Base-by-base conservation (phyloP, 2,329 filamentous ascomycete genomes). In the Ophiognomonia clavigignenti-juglandacearum region DNA sequence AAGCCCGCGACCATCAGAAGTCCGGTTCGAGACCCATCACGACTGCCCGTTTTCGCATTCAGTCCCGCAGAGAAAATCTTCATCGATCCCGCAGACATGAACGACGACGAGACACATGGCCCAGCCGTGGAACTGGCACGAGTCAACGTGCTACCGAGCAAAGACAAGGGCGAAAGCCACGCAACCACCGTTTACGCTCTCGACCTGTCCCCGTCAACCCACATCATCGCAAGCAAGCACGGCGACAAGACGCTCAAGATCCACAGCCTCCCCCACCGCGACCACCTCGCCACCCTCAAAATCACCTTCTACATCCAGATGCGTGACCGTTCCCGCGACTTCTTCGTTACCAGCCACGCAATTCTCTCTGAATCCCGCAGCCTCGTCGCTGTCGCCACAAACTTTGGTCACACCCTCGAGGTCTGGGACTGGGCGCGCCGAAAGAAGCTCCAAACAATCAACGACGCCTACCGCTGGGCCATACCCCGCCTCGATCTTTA, bases 301-400 rank as follows among this genome's bases (percentile, higher is more conserved):
- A 59, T 52, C 39, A 50, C 54, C 3, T 64, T 65, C 10, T 69
- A 68, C 45, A 67, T 65, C 2, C 63, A 64, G 6, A 64, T 67
- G 4, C 64, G 62, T 38, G 54, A 59, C 2, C 62, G 67, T 1
- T 67, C 64, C 3, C 63, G 67, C 42, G 66, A 70, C 32, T 70
- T 69, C 51, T 60, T 70, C 43, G 65, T 70, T n/a, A 65, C 64
- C 47, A 69, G 66, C 53, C 67, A 70, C 47, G 61, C 64, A 18
- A 67, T 70, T 47, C 57, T 70, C 7, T 69, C 67, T 0, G 67
- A 69, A 52, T 51, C 65, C 1, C 59, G 59, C 11, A 62, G 54
- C 27, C 53, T 69, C 18, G 58, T 68, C 16, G 67, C 65, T 23
- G 59, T 69, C 23, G 61, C 67, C 10, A 59, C 64, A 2, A 61